A percentile compares a stretch with the other conserved stretches of the same genome.
phyloP scores from a whole-genome alignment of 2,329 filamentous ascomycete species.

The Teratosphaeriaceae sp. region DNA sequence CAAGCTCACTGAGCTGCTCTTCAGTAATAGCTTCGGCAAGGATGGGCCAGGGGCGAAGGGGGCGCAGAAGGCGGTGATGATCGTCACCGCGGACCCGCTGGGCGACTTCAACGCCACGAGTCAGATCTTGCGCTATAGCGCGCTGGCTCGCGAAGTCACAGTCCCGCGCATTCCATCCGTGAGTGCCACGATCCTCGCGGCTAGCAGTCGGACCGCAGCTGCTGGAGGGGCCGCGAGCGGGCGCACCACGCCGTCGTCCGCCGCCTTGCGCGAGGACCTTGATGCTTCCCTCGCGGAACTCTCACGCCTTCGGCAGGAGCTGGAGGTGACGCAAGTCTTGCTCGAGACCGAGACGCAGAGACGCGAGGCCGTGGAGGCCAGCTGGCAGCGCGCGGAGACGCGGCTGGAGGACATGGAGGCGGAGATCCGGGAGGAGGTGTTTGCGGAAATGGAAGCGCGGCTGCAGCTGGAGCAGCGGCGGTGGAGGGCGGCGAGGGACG shows the following conservation, averaged over 20 bases:
- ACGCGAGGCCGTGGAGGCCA: constrained; percentile 65
- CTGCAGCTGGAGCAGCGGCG: constrained; percentile 67
- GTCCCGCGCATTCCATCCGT: constrained; percentile 83
- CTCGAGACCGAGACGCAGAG: constrained; percentile 65
- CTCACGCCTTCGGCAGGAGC: constrained; percentile 67
- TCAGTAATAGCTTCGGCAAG: constrained; percentile 43
- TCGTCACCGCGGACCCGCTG: constrained; percentile 86
- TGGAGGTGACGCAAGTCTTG: constrained; percentile 65
- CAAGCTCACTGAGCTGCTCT: constrained; percentile 48
- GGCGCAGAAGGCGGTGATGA: constrained; percentile 88
- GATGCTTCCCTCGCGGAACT: constrained; percentile 78
- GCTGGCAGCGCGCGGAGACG: constrained; percentile 58
- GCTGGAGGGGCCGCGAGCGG: constrained; percentile 16
- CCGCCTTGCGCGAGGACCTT: constrained; percentile 63
- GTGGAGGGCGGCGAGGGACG: constrained; percentile 74
- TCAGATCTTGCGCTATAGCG: constrained; percentile 91
- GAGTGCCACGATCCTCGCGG: constrained; percentile 58
- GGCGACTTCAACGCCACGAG: constrained; percentile 97
- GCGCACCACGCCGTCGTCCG: constrained; percentile 40
- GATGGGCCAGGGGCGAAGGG: constrained; percentile 39
- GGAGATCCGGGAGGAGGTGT: constrained; percentile 83
- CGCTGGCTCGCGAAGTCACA: constrained; percentile 85
- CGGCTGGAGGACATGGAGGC: constrained; percentile 71
- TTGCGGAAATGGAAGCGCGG: constrained; percentile 72
- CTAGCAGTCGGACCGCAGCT: constrained; percentile 17